phyloP scores from a whole-genome alignment of 78 protist species.

The Chrysochromulina parva region DNA sequence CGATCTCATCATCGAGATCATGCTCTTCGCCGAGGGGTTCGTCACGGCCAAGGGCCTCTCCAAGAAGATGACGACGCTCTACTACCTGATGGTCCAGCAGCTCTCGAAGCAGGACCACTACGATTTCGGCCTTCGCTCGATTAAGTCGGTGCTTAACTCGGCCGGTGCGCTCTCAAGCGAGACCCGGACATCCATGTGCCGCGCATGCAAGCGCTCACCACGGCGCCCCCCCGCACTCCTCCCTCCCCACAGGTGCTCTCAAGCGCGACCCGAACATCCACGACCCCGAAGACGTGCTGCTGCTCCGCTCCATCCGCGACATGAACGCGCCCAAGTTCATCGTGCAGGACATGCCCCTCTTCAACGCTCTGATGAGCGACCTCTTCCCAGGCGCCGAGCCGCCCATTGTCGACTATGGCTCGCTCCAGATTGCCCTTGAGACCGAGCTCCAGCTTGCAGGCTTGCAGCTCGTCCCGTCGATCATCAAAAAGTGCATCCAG shows the following conservation, averaged over 20 bases:
- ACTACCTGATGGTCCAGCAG: constrained; percentile 77
- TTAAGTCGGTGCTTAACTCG: constrained; percentile 69
- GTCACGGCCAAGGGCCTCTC: constrained; percentile 59
- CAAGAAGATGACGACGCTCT: constrained; percentile 72
- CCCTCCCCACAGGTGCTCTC: constrained; percentile 68
- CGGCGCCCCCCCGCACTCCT: constrained; percentile 9
- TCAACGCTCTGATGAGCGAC: constrained; percentile 78
- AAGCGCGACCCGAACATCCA: background rate
- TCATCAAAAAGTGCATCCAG: constrained; percentile 71
- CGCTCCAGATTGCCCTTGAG: constrained; percentile 39
- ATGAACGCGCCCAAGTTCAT: constrained; percentile 89
- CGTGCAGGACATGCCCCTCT: constrained; percentile 82
- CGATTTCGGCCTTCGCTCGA: constrained; percentile 83
- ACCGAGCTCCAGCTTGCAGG: constrained; percentile 30
- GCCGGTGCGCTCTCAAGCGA: constrained; percentile 72
- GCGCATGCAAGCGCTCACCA: constrained; percentile 69
- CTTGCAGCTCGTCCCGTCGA: constrained; percentile 42
- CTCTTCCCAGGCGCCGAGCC: constrained; percentile 74
- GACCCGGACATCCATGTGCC: constrained; percentile 61
- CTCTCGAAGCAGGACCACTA: constrained; percentile 66
- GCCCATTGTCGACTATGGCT: constrained; percentile 22
- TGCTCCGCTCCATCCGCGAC: constrained; percentile 80
- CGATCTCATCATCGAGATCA: constrained; percentile 78
- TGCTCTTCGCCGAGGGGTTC: constrained; percentile 83
- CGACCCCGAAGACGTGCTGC: constrained; percentile 46